A percentile compares a stretch with the other conserved stretches of the same genome.
Evolutionary conservation across 1,284 basidiomycete genomes (phyloP).

Genomic region (Nidula niveotomentosa): DNA sequence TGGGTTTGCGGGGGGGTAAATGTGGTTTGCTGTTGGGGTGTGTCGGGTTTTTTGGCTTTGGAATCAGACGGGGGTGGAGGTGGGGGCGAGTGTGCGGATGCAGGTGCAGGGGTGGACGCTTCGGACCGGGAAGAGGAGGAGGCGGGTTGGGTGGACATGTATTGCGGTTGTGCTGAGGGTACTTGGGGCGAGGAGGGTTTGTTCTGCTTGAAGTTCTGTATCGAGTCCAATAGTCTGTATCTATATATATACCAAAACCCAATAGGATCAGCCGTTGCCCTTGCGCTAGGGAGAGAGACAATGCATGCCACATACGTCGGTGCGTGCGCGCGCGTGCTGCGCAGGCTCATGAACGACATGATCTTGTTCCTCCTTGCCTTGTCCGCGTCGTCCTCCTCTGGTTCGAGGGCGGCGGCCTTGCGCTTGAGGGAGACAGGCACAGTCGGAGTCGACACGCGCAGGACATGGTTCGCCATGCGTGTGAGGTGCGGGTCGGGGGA

Average conservation of each 20-base stretch:
- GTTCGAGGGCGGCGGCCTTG: constrained; percentile 65
- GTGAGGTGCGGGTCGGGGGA: constrained; percentile 74
- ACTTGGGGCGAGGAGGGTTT: too few species aligned
- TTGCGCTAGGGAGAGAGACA: too few species aligned
- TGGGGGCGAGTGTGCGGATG: constrained; percentile 1
- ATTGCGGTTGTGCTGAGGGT: background rate
- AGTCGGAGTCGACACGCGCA: constrained; percentile 66
- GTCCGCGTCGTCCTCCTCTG: constrained; percentile 72
- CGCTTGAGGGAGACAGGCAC: constrained; percentile 72
- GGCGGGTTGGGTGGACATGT: constrained; percentile 13
- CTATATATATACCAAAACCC: too few species aligned
- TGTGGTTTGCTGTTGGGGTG: constrained; percentile 1
- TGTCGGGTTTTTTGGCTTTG: too few species aligned
- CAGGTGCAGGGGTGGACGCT: constrained; percentile 9
- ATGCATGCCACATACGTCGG: constrained; percentile 39
- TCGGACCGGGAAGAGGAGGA: constrained; percentile 16
- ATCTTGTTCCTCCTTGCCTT: constrained; percentile 70
- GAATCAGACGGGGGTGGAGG: background rate
- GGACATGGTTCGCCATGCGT: constrained; percentile 68
- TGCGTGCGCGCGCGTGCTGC: constrained; percentile 40
- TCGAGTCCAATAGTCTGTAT: too few species aligned
- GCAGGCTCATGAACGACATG: constrained; percentile 74
- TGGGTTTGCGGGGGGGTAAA: constrained; percentile 14
- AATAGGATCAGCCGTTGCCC: too few species aligned
- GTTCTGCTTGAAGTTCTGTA: too few species aligned